Percentiles rank a stretch among this genome's conserved stretches.
phyloP scores from a whole-genome alignment of 2,329 filamentous ascomycete genomes.

The Cordyceps fumosorosea region DNA sequence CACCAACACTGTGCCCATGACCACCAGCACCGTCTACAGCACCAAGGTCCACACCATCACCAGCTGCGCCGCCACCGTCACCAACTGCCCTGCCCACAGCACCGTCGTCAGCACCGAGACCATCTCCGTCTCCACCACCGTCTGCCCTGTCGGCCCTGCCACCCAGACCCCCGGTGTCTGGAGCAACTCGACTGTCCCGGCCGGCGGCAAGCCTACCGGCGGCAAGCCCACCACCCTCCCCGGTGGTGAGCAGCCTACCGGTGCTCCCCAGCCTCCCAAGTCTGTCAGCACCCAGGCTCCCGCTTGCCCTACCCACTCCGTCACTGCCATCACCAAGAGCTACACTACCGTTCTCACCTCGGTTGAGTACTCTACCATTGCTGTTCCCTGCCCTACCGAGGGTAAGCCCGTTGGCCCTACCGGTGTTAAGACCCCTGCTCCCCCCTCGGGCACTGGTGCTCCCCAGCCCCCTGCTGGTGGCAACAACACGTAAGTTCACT shows the following conservation, averaged over 20 bases:
- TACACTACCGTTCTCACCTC: slow-evolving; percentile 50
- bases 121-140: slow-evolving; percentile 32
- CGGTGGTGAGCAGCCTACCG: not conserved
- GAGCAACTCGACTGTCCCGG: slow-evolving; percentile 14
- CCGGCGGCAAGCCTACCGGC: slow-evolving; percentile 15
- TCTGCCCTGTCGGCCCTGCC: slow-evolving; percentile 30
- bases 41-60: slow-evolving; percentile 57
- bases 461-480: slow-evolving; percentile 15
- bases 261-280: not conserved
- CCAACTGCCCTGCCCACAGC: slow-evolving; percentile 50
- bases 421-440: slow-evolving; percentile 22
- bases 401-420: slow-evolving; percentile 16
- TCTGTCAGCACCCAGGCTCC: slow-evolving; percentile 3
- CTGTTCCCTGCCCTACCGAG: slow-evolving; percentile 35
- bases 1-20: slow-evolving; percentile 35
- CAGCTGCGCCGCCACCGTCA: slow-evolving; percentile 52
- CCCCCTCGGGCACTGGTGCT: slow-evolving; percentile 27
- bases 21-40: slow-evolving; percentile 49
- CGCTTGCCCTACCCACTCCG: slow-evolving; percentile 31
- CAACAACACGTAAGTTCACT: slow-evolving; percentile 27
- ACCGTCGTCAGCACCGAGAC: slow-evolving; percentile 31
- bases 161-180: slow-evolving; percentile 16
- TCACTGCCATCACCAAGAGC: slow-evolving; percentile 48
- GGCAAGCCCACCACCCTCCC: not conserved
- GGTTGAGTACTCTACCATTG: slow-evolving; percentile 45